phyloP scores from a whole-genome alignment of 371 early-diverging fungal genomes.

The Apophysomyces trapeziformis region DNA sequence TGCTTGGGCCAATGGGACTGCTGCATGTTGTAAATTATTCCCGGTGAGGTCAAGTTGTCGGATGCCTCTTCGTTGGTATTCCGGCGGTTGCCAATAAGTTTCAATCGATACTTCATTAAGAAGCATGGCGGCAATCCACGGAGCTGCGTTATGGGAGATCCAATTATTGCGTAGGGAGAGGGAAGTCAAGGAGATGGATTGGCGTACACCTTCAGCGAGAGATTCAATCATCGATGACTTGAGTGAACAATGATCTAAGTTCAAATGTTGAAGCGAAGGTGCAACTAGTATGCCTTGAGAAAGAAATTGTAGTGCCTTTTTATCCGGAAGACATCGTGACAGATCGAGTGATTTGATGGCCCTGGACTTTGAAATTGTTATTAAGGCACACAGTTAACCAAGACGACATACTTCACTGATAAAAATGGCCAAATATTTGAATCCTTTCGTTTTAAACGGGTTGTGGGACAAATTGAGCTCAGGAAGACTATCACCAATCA shows the following conservation, averaged over 20 bases:
- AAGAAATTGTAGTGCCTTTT: constrained; percentile 58
- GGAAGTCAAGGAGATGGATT: constrained; percentile 47
- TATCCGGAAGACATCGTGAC: constrained; percentile 50
- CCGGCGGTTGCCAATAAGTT: constrained; percentile 19
- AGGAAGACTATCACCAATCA: constrained; percentile 37
- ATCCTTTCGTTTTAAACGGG: constrained; percentile 45
- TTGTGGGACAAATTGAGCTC: constrained; percentile 37
- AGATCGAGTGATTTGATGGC: constrained; percentile 40
- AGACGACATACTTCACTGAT: constrained; percentile 40
- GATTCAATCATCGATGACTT: constrained; percentile 55
- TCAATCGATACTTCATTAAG: constrained; percentile 43
- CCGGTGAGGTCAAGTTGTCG: constrained; percentile 54
- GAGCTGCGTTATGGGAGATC: constrained; percentile 46
- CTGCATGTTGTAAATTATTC: constrained; percentile 56
- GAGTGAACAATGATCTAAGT: constrained; percentile 63
- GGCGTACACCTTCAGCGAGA: constrained; percentile 58
- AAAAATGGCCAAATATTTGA: constrained; percentile 48
- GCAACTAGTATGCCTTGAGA: constrained; percentile 58
- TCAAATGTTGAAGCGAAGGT: constrained; percentile 54
- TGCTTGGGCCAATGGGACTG: constrained; percentile 55
- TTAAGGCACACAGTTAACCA: not conserved
- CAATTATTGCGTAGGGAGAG: constrained; percentile 61
- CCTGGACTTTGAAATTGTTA: constrained; percentile 32
- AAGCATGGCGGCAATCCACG: constrained; percentile 61
- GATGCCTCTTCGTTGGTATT: constrained; percentile 35